These are phyloP conservation scores for Debaryomyces sp. DNA, from an alignment of 1,139 yeast genomes.

Conservation along the genomic window DNA sequence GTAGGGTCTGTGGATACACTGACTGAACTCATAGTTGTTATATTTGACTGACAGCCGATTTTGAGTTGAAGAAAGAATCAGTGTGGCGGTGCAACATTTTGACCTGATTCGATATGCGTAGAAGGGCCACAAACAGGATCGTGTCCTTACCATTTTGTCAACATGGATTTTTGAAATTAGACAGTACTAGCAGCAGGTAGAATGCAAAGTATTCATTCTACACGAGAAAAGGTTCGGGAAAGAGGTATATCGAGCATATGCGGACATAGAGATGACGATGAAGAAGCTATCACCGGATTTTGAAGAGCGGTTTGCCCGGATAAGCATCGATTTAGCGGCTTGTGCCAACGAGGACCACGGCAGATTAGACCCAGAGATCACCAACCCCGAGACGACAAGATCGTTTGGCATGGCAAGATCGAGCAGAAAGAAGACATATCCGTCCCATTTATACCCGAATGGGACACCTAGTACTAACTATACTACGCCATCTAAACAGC, in stretches of 20 bases:
- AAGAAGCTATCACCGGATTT: conserved; percentile 17
- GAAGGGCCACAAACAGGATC: not conserved
- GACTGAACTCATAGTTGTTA: not conserved
- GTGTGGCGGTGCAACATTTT: not conserved
- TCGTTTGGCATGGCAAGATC: not conserved
- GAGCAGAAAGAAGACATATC: conserved; percentile 24
- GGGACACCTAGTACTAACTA: conserved; percentile 8
- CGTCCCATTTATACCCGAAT: conserved; percentile 23
- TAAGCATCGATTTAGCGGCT: conserved; percentile 18
- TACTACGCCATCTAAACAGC: conserved; percentile 14
- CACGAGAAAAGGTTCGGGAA: not conserved
- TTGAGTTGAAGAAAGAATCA: not conserved
- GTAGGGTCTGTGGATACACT: conserved; percentile 7
- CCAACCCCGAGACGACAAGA: conserved; percentile 21
- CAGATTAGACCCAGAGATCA: not conserved
- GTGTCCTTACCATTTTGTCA: not conserved
- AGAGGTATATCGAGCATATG: not conserved
- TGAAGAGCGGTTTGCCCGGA: conserved; percentile 32
- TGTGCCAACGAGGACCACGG: not conserved
- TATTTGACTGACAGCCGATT: not conserved
- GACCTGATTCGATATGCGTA: not conserved
- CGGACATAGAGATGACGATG: conserved; percentile 1
- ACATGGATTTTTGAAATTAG: not conserved
- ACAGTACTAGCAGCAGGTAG: not conserved
- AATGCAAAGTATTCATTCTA: not conserved